These are phyloP conservation scores for Penstemon newberryi DNA, from an alignment of 257 asterid genomes.

Conservation along the genomic window DNA sequence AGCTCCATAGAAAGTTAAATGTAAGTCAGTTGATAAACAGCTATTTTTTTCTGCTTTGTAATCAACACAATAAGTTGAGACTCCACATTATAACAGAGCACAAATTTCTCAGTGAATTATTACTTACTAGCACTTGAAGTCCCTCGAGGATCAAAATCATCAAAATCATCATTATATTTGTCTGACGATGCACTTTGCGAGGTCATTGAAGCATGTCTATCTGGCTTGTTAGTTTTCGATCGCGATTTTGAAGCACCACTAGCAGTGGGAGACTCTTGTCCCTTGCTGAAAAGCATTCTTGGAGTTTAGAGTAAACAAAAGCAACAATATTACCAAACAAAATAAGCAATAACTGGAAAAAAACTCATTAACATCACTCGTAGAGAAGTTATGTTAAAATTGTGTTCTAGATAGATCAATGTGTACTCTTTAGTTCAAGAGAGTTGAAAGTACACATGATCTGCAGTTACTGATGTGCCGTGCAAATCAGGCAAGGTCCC, in stretches of 20 bases:
- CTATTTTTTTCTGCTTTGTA: slow-evolving; percentile 13
- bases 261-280: slow-evolving; percentile 41
- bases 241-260: slow-evolving; percentile 44
- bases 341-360: slow-evolving; percentile 3
- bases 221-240: slow-evolving; percentile 39
- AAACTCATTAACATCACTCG: background rate
- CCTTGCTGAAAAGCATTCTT: slow-evolving; percentile 51
- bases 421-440: slow-evolving; percentile 8
- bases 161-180: slow-evolving; percentile 70
- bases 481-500: slow-evolving; percentile 15
- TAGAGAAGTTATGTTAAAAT: slow-evolving; percentile 19
- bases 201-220: slow-evolving; percentile 42
- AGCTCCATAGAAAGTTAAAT: slow-evolving; percentile 9
- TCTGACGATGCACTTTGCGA: slow-evolving; percentile 41
- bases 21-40: slow-evolving; percentile 12
- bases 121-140: slow-evolving; percentile 76
- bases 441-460: slow-evolving; percentile 21
- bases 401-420: background rate
- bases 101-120: slow-evolving; percentile 1
- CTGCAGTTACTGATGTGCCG: slow-evolving; percentile 16
- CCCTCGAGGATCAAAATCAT: slow-evolving; percentile 97
- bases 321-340: slow-evolving; percentile 13
- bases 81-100: background rate
- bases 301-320: slow-evolving; percentile 27
- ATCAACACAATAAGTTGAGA: slow-evolving; percentile 7